Evolutionary conservation across 495 filamentous ascomycete genomes (phyloP).

Genomic region (Rostrohypoxylon terebratum): DNA sequence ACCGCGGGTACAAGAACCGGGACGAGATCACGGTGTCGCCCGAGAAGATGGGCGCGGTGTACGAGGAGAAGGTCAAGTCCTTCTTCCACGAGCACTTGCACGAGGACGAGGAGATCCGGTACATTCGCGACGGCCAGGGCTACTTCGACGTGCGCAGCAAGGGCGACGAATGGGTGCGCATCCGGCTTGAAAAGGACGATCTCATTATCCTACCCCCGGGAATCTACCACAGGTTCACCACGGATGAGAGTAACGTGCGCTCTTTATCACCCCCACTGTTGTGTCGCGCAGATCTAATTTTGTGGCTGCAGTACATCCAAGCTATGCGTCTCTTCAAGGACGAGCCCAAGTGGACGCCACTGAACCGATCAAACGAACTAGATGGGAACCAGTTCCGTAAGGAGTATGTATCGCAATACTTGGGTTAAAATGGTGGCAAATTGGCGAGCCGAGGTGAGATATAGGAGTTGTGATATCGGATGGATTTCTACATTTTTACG

Average conservation of each 20-base stretch:
- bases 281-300: conserved; percentile 14
- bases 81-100: conserved; percentile 98
- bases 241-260: conserved; percentile 88
- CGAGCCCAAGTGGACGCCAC: conserved; percentile 97
- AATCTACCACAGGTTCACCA: conserved; percentile 97
- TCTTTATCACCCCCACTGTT: not conserved
- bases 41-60: conserved; percentile 82
- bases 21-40: conserved; percentile 94
- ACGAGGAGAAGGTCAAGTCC: conserved; percentile 89
- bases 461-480: conserved; percentile 18
- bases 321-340: conserved; percentile 99
- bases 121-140: conserved; percentile 87
- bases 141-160: conserved; percentile 91
- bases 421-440: conserved; percentile 31
- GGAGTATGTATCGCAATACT: conserved; percentile 70
- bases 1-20: conserved; percentile 92
- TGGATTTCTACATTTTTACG: conserved; percentile 9
- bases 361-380: conserved; percentile 83
- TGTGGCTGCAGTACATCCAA: conserved; percentile 78
- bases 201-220: conserved; percentile 94
- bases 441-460: not conserved
- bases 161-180: conserved; percentile 84
- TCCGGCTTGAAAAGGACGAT: conserved; percentile 75
- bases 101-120: conserved; percentile 99
- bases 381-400: conserved; percentile 82